Percentiles rank a stretch among this genome's conserved stretches.
Evolutionary conservation across 1,284 basidiomycete genomes (phyloP).

Genomic region (Melanopsichium pennsylvanicum): DNA sequence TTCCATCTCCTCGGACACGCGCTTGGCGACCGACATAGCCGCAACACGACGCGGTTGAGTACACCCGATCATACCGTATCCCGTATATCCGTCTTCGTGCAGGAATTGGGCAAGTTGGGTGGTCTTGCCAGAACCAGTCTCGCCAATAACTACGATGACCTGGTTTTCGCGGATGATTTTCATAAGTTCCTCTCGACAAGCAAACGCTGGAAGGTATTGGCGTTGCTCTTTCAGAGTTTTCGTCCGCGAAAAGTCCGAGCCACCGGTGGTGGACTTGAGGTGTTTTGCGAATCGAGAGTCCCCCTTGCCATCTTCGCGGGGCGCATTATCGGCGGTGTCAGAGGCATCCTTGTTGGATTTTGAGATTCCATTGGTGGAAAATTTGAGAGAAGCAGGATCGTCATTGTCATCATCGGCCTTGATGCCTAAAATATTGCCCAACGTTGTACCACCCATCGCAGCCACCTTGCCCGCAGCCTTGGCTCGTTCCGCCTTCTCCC

Average conservation of each 20-base stretch:
- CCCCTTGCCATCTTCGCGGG: slow-evolving; percentile 85
- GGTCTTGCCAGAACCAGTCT: slow-evolving; percentile 94
- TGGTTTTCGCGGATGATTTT: slow-evolving; percentile 92
- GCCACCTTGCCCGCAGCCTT: slow-evolving; percentile 86
- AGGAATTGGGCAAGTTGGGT: slow-evolving; percentile 90
- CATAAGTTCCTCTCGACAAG: slow-evolving; percentile 92
- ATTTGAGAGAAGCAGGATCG: slow-evolving; percentile 5
- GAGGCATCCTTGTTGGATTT: neutral
- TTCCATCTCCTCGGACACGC: slow-evolving; percentile 90
- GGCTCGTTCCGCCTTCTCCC: slow-evolving; percentile 87
- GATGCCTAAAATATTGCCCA: slow-evolving; percentile 97
- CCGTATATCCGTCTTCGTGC: slow-evolving; percentile 93
- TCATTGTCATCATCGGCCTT: slow-evolving; percentile 81
- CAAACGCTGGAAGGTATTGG: slow-evolving; percentile 97
- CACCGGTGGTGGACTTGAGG: slow-evolving; percentile 74
- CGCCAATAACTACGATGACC: slow-evolving; percentile 89
- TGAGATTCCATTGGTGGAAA: neutral
- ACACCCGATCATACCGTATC: slow-evolving; percentile 87
- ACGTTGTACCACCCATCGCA: slow-evolving; percentile 84
- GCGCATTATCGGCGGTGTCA: slow-evolving; percentile 67
- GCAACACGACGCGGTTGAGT: slow-evolving; percentile 97
- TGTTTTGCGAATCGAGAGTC: slow-evolving; percentile 96
- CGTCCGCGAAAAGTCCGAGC: slow-evolving; percentile 81
- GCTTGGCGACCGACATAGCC: slow-evolving; percentile 98
- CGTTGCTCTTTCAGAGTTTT: slow-evolving; percentile 92